These are phyloP conservation scores for Meripilus lineatus DNA, from an alignment of 1,284 basidiomycete genomes.

Conservation along the genomic window DNA sequence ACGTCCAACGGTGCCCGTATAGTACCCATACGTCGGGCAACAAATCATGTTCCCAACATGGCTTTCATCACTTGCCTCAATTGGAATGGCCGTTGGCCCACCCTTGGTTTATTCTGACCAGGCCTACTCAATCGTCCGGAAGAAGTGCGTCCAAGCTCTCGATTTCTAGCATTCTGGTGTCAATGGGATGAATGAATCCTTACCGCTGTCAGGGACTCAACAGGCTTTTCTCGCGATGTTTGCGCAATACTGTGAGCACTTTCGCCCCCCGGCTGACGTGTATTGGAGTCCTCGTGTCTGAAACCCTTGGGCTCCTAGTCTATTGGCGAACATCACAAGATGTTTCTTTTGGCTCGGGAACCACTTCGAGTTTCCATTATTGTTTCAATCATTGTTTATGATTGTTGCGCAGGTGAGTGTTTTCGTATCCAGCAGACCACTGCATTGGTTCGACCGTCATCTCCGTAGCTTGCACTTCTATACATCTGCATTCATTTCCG, in stretches of 20 bases:
- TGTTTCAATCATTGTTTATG: conserved; percentile 79
- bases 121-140: conserved; percentile 65
- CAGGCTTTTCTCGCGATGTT: conserved; percentile 81
- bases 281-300: conserved; percentile 2
- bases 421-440: conserved; percentile 4
- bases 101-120: conserved; percentile 81
- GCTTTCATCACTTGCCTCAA: conserved; percentile 52
- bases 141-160: conserved; percentile 41
- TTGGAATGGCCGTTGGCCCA: conserved; percentile 72
- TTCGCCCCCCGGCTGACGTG: no score
- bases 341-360: conserved; percentile 88
- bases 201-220: conserved; percentile 57
- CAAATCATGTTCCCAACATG: conserved; percentile 32
- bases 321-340: conserved; percentile 77
- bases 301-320: conserved; percentile 31
- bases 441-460: conserved; percentile 4
- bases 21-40: not conserved
- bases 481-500: conserved; percentile 76
- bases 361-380: conserved; percentile 70
- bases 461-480: conserved; percentile 56
- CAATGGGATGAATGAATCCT: conserved; percentile 16
- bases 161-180: not conserved
- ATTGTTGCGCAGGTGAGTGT: conserved; percentile 67
- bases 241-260: conserved; percentile 66
- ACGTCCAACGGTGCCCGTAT: not conserved